Evolutionary conservation across 2,329 filamentous ascomycete species (phyloP), one percentile per base, ranked within the genome.

Genomic region (Sphaerostilbella broomeana): DNA sequence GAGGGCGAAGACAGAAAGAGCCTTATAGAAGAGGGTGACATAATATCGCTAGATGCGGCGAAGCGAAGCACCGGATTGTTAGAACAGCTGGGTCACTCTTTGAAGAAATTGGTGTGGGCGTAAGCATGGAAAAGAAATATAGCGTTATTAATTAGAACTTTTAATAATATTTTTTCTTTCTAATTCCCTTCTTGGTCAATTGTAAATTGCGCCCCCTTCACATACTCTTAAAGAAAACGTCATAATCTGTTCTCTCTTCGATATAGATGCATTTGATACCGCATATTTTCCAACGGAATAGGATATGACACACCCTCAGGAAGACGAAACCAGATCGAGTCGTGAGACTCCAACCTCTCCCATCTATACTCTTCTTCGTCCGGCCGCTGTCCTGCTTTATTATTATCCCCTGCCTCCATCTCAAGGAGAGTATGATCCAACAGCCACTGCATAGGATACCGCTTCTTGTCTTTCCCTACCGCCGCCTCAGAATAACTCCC

Each of bases 101-200:
- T 97, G 53, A 95, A 95, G 75, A 94, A 86, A 69, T 64, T 97
- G 58, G 88, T 98, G 10, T 97, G 92, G 92, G 75, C 75, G 33
- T 73, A 54, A 20, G 24, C 20, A 38, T 30, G 27, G 16, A 13
- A 13, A 30, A n/a, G 11, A n/a, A 26, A 13, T 11, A 17, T 12
- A 42, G 40, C 18, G 15, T 42, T 32, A 42, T 37, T 19, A 6
- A 37, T 7, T 38, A 26, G 10, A 21, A 15, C 2, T 31, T 35
- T 22, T 18, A n/a, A 2, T 7, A 2, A 16, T 32, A 10, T 15
- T 31, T 28, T 20, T 21, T 21, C 22, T 28, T 21, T 10, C 8
- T 12, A 8, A 6, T 19, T 17, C 17, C 21, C 6, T 29, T 34
- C n/a, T n/a, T n/a, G n/a, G n/a, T n/a, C n/a, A n/a, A n/a, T n/a